phyloP scores from a whole-genome alignment of 768 basidiomycete genomes.

The Suillus cothurnatus region DNA sequence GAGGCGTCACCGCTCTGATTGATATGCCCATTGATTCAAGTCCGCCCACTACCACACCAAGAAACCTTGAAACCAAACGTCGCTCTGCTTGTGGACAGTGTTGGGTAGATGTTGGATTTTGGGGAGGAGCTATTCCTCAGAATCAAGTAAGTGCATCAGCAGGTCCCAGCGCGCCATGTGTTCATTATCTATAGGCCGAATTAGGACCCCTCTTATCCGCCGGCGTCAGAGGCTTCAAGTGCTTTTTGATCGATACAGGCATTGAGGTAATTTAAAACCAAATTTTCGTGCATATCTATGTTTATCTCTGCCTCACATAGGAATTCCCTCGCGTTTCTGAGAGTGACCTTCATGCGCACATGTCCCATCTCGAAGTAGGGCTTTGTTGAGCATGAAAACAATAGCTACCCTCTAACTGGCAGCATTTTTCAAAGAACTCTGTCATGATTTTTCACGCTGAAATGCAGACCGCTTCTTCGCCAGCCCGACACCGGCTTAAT shows the following conservation, averaged over 20 bases:
- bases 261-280: constrained; percentile 63
- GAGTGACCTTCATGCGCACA: constrained; percentile 64
- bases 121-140: constrained; percentile 93
- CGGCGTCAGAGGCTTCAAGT: constrained; percentile 96
- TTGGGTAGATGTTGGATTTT: constrained; percentile 75
- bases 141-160: constrained; percentile 61
- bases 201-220: constrained; percentile 72
- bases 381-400: constrained; percentile 1
- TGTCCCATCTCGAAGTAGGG: constrained; percentile 72
- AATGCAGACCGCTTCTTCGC: constrained; percentile 46
- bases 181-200: constrained; percentile 49
- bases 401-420: constrained; percentile 10
- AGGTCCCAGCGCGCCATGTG: not conserved
- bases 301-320: constrained; percentile 39
- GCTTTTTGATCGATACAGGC: constrained; percentile 93
- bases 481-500: constrained; percentile 34
- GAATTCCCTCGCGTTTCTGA: constrained; percentile 91
- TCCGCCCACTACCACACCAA: constrained; percentile 89
- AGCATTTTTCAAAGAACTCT: constrained; percentile 57
- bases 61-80: constrained; percentile 72
- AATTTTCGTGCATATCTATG: constrained; percentile 8
- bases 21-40: constrained; percentile 99
- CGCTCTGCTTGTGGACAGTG: constrained; percentile 67
- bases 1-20: constrained; percentile 90
- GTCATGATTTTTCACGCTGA: constrained; percentile 94